Evolutionary conservation across 1,284 basidiomycete genomes (phyloP), one percentile per base, ranked within the genome.

Genomic region (Heterobasidion parviporum): DNA sequence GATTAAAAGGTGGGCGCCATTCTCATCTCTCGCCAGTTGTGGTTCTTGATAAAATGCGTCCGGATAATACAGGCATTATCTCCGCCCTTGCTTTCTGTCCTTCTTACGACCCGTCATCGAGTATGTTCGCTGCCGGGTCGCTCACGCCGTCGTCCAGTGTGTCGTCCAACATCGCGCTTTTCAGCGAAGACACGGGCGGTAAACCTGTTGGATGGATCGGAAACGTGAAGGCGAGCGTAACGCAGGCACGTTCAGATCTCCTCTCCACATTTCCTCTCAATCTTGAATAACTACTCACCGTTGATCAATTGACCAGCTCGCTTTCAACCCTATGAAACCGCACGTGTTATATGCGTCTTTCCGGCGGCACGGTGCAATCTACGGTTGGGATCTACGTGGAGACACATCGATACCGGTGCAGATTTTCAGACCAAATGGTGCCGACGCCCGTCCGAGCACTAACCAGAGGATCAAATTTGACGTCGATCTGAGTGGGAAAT

Each of bases 381-480:
- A 86, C 63, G 77, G 80, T 52, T 96, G 87, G 85, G 94, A 96
- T 67, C 66, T 94, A 8, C 79, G 93, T 3, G 76, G 84, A 0
- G 79, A 87, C 60, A 72, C 81, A 1, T 74, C 76, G 18, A 57
- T 60, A 0, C 81, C 85, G 0, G 53, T 82, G 2, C 72, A 70
- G 20, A 68, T 74, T 16, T 78, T 76, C 67, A 56, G 51, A 34
- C 33, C 44, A 14, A 33, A 34, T n/a, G 46, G 12, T 48, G 9
- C 6, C 43, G 52, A 26, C 14, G 35, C 53, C 16, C 35, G 18
- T 38, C 49, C 55, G 10, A 16, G 51, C 48, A 89, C 89, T 16
- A 94, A 95, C 65, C 93, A 95, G 69, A 83, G 81, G 59, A 71
- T 87, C 16, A 69, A 73, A 32, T 95, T 96, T 64, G 90, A 92